phyloP scores from a whole-genome alignment of 495 filamentous ascomycete species.

The Arthonia radiata region DNA sequence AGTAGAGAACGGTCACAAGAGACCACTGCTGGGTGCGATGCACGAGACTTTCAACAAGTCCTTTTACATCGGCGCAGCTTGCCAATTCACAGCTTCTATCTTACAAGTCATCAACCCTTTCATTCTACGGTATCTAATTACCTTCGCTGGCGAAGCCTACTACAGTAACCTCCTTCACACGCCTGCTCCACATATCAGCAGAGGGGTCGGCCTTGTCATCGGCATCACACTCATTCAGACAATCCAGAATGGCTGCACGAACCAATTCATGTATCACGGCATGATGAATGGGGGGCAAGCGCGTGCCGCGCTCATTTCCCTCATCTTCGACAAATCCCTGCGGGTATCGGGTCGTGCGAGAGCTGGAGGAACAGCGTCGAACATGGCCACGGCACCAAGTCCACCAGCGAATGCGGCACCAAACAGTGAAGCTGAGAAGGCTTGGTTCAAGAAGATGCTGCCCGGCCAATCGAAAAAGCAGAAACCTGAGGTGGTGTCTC shows the following conservation, averaged over 20 bases:
- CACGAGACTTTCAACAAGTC: constrained; percentile 73
- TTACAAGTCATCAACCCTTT: constrained; percentile 48
- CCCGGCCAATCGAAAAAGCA: too few species aligned
- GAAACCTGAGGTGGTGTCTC: too few species aligned
- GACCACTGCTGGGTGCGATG: constrained; percentile 54
- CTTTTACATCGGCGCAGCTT: constrained; percentile 61
- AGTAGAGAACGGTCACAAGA: constrained; percentile 37
- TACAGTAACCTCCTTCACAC: constrained; percentile 13
- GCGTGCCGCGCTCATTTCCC: constrained; percentile 44
- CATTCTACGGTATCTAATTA: constrained; percentile 46
- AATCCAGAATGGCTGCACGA: constrained; percentile 42
- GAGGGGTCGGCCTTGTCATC: constrained; percentile 47
- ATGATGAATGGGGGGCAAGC: constrained; percentile 60
- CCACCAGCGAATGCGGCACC: background rate
- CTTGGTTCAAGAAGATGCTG: too few species aligned
- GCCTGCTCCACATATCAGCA: constrained; percentile 33
- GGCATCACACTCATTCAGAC: constrained; percentile 58
- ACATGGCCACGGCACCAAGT: constrained; percentile 2
- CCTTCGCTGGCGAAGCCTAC: constrained; percentile 60
- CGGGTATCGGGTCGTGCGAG: constrained; percentile 53
- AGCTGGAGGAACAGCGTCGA: constrained; percentile 24
- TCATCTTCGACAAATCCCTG: constrained; percentile 67
- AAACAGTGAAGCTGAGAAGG: constrained; percentile 18
- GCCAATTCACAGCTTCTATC: constrained; percentile 44
- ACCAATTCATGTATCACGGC: constrained; percentile 62